phyloP scores from a whole-genome alignment of 1,284 basidiomycete genomes.

The Tilletia setariae region DNA sequence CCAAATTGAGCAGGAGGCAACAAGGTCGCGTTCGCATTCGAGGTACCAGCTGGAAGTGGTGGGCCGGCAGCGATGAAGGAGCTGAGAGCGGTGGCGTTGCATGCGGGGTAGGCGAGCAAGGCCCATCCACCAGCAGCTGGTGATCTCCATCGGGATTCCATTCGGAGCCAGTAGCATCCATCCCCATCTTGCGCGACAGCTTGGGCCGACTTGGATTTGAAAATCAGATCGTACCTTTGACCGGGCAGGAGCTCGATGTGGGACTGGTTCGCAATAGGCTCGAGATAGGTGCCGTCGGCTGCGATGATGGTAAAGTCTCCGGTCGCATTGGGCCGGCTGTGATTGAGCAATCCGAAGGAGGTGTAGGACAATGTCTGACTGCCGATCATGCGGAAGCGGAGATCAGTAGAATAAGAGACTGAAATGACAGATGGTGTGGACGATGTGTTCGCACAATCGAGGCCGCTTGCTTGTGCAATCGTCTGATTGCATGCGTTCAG shows the following conservation, averaged over 20 bases:
- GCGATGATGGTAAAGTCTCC: slow-evolving; percentile 32
- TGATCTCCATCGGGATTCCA: slow-evolving; percentile 31
- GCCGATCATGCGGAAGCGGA: slow-evolving; percentile 33
- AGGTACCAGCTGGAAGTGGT: background rate
- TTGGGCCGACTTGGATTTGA: slow-evolving; percentile 17
- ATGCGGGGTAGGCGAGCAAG: slow-evolving; percentile 20
- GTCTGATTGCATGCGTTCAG: slow-evolving; percentile 28
- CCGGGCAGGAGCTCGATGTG: slow-evolving; percentile 35
- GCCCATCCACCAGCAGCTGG: slow-evolving; percentile 21
- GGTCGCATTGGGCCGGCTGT: background rate
- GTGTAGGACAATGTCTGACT: slow-evolving; percentile 27
- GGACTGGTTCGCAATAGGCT: slow-evolving; percentile 19
- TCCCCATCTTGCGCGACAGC: slow-evolving; percentile 28
- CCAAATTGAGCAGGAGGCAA: slow-evolving; percentile 30
- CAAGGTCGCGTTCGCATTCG: background rate
- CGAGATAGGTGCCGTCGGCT: slow-evolving; percentile 39
- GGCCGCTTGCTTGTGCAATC: slow-evolving; percentile 14
- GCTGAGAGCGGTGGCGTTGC: background rate
- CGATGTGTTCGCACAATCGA: background rate
- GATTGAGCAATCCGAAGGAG: slow-evolving; percentile 22
- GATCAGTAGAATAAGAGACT: slow-evolving; percentile 34
- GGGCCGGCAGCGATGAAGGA: background rate
- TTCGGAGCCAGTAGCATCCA: slow-evolving; percentile 35
- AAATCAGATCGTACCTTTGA: slow-evolving; percentile 39
- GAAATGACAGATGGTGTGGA: slow-evolving; percentile 21